These are phyloP conservation scores for Fusarium subtropicale DNA, from an alignment of 2,329 filamentous ascomycete genomes.

Conservation along the genomic window DNA sequence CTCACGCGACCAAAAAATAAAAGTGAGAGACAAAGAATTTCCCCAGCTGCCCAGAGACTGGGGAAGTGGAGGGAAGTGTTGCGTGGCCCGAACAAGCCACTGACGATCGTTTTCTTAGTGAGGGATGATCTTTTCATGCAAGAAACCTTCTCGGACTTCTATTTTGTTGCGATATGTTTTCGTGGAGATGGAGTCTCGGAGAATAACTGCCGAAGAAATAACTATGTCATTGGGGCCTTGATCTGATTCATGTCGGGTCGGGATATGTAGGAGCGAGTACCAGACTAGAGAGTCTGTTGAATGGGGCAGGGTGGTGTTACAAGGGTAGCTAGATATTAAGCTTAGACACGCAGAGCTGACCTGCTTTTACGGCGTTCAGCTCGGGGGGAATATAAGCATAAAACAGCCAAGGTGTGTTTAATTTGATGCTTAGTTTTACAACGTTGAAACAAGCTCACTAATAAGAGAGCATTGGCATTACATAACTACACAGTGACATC, in stretches of 20 bases:
- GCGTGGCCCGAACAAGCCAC: constrained; percentile 32
- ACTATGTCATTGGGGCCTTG: constrained; percentile 6
- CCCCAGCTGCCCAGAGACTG: background rate
- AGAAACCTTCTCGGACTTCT: background rate
- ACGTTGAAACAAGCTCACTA: constrained; percentile 2
- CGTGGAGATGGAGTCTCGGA: background rate
- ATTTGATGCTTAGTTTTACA: background rate
- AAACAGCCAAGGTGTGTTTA: background rate
- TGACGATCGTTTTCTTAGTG: constrained; percentile 15
- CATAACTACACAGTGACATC: background rate
- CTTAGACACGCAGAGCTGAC: background rate
- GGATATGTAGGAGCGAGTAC: background rate
- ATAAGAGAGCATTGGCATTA: background rate
- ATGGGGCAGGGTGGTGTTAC: background rate
- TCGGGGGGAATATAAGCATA: constrained; percentile 24
- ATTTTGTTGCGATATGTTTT: background rate
- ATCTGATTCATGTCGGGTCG: background rate
- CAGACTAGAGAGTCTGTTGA: background rate
- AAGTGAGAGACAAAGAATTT: background rate
- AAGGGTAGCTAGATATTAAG: background rate
- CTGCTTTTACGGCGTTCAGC: background rate
- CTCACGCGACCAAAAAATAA: constrained; percentile 28
- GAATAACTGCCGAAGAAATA: constrained; percentile 12
- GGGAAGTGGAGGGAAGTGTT: constrained; percentile 24
- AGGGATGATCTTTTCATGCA: constrained; percentile 1